These are phyloP conservation scores for Claviceps lovelessii DNA, from an alignment of 2,329 filamentous ascomycete species.

Conservation along the genomic window DNA sequence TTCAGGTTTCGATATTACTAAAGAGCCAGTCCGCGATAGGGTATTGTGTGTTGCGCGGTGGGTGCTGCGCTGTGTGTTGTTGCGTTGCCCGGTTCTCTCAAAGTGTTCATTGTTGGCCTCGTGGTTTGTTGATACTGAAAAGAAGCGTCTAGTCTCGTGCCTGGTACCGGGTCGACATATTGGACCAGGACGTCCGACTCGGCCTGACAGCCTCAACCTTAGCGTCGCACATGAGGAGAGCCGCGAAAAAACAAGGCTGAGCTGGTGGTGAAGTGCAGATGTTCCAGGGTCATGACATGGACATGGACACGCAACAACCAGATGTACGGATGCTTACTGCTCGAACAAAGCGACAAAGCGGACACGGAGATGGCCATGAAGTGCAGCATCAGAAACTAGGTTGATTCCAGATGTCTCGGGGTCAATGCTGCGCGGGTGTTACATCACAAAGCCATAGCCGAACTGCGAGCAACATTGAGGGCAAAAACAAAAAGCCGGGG, in stretches of 20 bases:
- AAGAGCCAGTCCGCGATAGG: background rate
- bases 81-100: background rate
- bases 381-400: background rate
- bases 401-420: background rate
- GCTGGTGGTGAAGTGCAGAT: background rate
- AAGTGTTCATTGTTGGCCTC: background rate
- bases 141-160: background rate
- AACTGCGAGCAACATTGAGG: background rate
- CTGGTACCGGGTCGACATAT: background rate
- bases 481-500: background rate
- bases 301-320: background rate
- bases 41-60: background rate
- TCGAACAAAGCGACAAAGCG: background rate
- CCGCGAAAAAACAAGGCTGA: background rate
- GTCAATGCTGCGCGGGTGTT: background rate
- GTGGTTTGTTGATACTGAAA: background rate
- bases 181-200: background rate
- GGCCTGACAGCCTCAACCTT: background rate
- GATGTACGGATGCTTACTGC: background rate
- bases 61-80: background rate
- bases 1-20: background rate
- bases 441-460: background rate
- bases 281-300: background rate
- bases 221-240: constrained; percentile 1
- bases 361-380: background rate